Base-by-base conservation (phyloP, 495 filamentous ascomycete species). In the Amphirosellinia nigrospora region DNA sequence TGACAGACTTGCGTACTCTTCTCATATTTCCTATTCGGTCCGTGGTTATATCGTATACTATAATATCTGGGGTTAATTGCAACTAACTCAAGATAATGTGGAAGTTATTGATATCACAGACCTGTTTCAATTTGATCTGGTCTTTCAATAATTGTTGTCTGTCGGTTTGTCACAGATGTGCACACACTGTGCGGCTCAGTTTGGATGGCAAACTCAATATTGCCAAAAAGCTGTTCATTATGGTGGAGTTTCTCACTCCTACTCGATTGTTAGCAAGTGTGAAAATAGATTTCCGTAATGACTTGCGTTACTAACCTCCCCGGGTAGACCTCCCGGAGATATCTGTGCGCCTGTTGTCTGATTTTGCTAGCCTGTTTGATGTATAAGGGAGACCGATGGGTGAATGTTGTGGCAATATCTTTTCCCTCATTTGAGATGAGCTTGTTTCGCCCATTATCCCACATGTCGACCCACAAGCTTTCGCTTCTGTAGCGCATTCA, bases 141-240 rank as follows among this genome's bases (percentile, higher is more conserved):
- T 13, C 73, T 53, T 46, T 76, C 74, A 19, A 78, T 55, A 7
- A 76, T 55, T 1, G 75, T 78, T 46, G 66, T 69, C 46, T 78
- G 72, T 32, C 75, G 75, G 61, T 78, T 74, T 15, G 64, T 71
- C 1, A 45, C 46, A 19, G 71, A 66, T 1, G 45, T 68, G 32
- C 71, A 53, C 11, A 43, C 26, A 34, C 46, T 60, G 9, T 66
- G 59, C 38, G 48, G 39, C 65, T 68, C 73, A 21, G n/a, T 36
- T 23, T 70, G 69, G 5, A 63, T 55, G 1, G 72, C 66, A 58
- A 78, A 78, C 48, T 76, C 68, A 6, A 78, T 69, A 56, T 78
- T 78, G 34, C 61, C 28, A 43, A 76, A 77, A 13, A 78, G 69
- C 13, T 39, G 48, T 50, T 64, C 48, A 68, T 71, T 64, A 23